Conservation (phyloP, 129 eudicot genomes). For the Chrysanthemum makinoi region DNA sequence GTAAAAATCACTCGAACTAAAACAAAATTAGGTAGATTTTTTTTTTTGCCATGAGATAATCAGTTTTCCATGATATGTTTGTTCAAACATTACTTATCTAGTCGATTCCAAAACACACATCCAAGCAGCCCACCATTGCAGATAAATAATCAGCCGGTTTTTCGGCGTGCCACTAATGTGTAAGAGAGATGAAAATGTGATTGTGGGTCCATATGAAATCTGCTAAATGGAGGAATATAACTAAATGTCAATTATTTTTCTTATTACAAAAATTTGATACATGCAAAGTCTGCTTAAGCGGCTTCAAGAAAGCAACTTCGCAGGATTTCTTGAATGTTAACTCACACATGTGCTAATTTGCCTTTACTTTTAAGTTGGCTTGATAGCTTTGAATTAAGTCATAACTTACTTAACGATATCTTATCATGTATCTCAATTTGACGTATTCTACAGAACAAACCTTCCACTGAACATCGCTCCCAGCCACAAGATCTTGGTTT, state of each 20-base stretch:
- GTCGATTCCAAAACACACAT: too few relatives aligned
- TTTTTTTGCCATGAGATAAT: too few relatives aligned
- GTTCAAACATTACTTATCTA: too few relatives aligned
- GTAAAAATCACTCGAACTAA: too few relatives aligned
- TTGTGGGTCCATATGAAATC: too few relatives aligned
- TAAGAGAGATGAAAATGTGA: too few relatives aligned
- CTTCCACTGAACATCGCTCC: constrained; percentile 28
- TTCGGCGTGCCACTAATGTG: too few relatives aligned
- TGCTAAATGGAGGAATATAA: background rate
- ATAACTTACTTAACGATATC: background rate
- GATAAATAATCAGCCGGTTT: too few relatives aligned
- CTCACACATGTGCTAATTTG: background rate
- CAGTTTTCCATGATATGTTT: too few relatives aligned
- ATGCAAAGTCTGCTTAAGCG: background rate
- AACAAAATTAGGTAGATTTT: too few relatives aligned
- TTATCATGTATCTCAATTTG: constrained; percentile 5
- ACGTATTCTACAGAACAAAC: constrained; percentile 34
- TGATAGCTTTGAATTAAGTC: background rate
- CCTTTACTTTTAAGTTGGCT: background rate
- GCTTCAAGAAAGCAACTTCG: constrained; percentile 12
- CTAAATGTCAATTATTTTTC: background rate
- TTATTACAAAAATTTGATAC: background rate
- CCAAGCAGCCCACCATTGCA: too few relatives aligned
- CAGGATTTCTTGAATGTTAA: background rate
- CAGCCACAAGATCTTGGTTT: constrained; percentile 24